Conservation (phyloP, 768 basidiomycete species). For the Termitomyces bulborhizus region DNA sequence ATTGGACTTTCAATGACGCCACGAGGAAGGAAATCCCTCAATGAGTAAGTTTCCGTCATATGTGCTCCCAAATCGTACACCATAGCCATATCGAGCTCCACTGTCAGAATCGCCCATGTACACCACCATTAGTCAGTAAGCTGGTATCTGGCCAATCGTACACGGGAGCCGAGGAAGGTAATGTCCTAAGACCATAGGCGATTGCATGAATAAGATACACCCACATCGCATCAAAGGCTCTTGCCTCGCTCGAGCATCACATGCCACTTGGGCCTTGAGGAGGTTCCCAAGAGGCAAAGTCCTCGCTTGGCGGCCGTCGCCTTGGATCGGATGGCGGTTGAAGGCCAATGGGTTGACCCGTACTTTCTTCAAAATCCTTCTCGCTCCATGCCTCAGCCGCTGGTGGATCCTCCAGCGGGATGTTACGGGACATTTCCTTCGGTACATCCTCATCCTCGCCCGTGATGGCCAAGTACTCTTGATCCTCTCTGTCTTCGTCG, state of each 20-base stretch:
- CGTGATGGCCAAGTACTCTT: not conserved
- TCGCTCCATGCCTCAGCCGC: not conserved
- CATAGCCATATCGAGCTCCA: not conserved
- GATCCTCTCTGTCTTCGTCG: constrained; percentile 3
- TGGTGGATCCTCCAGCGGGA: not conserved
- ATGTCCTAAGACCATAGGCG: constrained; percentile 1
- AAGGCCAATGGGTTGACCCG: not conserved
- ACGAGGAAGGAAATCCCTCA: not conserved
- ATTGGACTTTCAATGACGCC: not conserved
- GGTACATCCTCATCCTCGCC: not conserved
- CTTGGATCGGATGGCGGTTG: constrained; percentile 11
- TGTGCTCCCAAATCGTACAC: not conserved
- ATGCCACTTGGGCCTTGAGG: constrained; percentile 2
- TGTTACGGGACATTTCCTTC: not conserved
- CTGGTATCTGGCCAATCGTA: not conserved
- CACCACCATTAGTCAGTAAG: not conserved
- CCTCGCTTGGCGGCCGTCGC: constrained; percentile 10
- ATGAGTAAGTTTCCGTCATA: not conserved
- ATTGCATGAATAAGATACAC: constrained; percentile 9
- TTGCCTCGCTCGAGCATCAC: not conserved
- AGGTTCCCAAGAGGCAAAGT: constrained; percentile 2
- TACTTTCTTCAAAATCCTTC: constrained; percentile 5
- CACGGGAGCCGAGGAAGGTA: not conserved
- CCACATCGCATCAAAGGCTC: not conserved
- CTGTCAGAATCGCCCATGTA: not conserved